These are phyloP conservation scores for Gracilaria caudata DNA, from an alignment of 23 red algal species.

Conservation along the genomic window DNA sequence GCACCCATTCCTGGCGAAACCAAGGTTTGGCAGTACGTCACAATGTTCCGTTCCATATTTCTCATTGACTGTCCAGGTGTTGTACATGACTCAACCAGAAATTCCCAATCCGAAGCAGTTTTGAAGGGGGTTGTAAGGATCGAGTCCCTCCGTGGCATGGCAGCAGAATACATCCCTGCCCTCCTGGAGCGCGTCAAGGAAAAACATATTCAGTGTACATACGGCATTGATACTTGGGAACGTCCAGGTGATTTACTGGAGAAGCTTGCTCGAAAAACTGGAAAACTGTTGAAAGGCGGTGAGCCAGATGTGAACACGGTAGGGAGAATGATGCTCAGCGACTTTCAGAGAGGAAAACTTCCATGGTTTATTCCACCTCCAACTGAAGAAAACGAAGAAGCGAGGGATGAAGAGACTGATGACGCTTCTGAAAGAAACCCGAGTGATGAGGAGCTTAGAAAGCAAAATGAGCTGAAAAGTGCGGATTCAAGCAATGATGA, in stretches of 20 bases:
- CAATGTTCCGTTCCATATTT: constrained; percentile 88
- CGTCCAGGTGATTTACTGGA: constrained; percentile 86
- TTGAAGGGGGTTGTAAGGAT: constrained; percentile 91
- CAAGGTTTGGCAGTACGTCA: constrained; percentile 99
- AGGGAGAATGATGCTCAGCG: constrained; percentile 79
- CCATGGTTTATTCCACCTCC: constrained; percentile 92
- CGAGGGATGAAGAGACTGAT: not conserved
- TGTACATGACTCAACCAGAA: constrained; percentile 83
- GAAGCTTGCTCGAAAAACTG: constrained; percentile 69
- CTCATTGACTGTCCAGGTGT: constrained; percentile 98
- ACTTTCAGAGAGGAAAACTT: constrained; percentile 92
- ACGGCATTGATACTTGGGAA: constrained; percentile 70
- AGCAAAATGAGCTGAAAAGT: not conserved
- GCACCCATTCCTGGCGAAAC: constrained; percentile 97
- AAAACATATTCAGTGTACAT: constrained; percentile 68
- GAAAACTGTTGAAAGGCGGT: constrained; percentile 81
- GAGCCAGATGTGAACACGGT: constrained; percentile 89
- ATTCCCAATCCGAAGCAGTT: constrained; percentile 80
- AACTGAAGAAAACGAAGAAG: constrained; percentile 28
- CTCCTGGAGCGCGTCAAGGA: constrained; percentile 73
- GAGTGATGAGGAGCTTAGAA: not conserved
- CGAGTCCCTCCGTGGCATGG: constrained; percentile 83
- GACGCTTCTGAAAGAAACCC: not conserved
- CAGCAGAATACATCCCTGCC: constrained; percentile 74
- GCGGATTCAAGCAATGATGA: not conserved